phyloP scores from a whole-genome alignment of 2,329 filamentous ascomycete species.

The Aspergillus hortae region DNA sequence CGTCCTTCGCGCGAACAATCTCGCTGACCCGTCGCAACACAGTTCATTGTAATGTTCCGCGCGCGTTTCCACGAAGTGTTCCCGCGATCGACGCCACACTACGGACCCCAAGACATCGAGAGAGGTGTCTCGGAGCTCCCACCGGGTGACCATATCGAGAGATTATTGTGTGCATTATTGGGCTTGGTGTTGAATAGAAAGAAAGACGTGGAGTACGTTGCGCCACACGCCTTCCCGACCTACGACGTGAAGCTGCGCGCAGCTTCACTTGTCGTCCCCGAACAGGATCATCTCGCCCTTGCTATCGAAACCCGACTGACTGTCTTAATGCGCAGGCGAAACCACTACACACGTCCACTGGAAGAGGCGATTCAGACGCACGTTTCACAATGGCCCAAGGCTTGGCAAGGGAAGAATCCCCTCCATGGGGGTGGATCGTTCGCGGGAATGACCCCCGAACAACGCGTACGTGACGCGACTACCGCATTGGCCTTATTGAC shows the following conservation, averaged over 20 bases:
- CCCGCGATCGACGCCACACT: constrained; percentile 79
- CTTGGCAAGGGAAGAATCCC: constrained; percentile 81
- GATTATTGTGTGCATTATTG: constrained; percentile 83
- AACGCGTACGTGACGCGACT: constrained; percentile 62
- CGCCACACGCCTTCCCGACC: constrained; percentile 19
- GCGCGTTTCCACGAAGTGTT: constrained; percentile 89
- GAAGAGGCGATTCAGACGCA: constrained; percentile 88
- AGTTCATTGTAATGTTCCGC: constrained; percentile 99
- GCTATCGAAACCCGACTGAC: constrained; percentile 26
- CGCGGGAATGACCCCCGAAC: constrained; percentile 72
- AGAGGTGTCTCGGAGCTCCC: constrained; percentile 72
- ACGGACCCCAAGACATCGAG: constrained; percentile 94
- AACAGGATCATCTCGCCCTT: background rate
- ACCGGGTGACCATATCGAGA: constrained; percentile 81
- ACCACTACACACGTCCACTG: constrained; percentile 86
- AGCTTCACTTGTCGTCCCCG: background rate
- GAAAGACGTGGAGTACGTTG: constrained; percentile 92
- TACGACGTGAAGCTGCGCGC: background rate
- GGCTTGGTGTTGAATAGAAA: constrained; percentile 91
- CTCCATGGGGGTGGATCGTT: constrained; percentile 78
- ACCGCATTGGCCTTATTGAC: background rate
- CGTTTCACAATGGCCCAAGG: constrained; percentile 79
- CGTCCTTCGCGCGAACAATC: constrained; percentile 25
- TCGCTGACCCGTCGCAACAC: constrained; percentile 32
- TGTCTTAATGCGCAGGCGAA: constrained; percentile 58